phyloP scores from a whole-genome alignment of 352 stramenopile species.

The Phytopythium vexans region DNA sequence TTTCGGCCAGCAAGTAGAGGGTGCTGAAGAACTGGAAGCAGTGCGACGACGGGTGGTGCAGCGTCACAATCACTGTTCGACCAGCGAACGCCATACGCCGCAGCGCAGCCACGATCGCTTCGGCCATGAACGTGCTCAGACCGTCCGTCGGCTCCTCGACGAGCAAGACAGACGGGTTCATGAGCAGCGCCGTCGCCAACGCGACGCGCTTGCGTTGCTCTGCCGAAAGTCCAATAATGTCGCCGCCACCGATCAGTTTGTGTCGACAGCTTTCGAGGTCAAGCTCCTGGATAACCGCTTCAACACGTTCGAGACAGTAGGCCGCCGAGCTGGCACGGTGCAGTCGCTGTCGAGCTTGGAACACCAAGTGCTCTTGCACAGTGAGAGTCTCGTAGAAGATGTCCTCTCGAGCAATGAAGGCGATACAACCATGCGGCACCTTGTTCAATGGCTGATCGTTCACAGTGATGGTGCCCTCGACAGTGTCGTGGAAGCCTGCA shows the following conservation, averaged over 20 bases:
- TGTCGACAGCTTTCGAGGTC: conserved; percentile 36
- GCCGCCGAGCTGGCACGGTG: conserved; percentile 24
- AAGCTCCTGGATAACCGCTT: conserved; percentile 60
- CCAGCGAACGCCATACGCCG: conserved; percentile 69
- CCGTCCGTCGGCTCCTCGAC: conserved; percentile 84
- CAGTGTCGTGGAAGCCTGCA: conserved; percentile 78
- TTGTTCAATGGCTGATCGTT: conserved; percentile 53
- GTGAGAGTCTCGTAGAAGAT: conserved; percentile 86
- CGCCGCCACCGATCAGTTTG: conserved; percentile 55
- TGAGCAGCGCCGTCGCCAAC: conserved; percentile 79
- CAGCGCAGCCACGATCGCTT: conserved; percentile 53
- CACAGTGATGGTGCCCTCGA: conserved; percentile 63
- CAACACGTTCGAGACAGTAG: conserved; percentile 44
- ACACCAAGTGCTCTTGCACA: conserved; percentile 86
- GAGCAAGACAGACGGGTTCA: conserved; percentile 77
- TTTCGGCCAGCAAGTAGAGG: conserved; percentile 51
- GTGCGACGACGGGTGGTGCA: conserved; percentile 86
- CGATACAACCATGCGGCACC: conserved; percentile 21
- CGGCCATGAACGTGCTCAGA: conserved; percentile 58
- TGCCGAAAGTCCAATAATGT: conserved; percentile 58
- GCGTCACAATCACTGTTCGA: conserved; percentile 86
- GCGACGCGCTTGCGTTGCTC: conserved; percentile 82
- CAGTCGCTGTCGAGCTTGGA: conserved; percentile 82
- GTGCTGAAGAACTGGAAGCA: conserved; percentile 56
- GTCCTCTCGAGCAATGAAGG: conserved; percentile 87